A percentile compares a stretch with the other conserved stretches of the same genome.
Conservation (phyloP, 495 filamentous ascomycete genomes). For the Aspergillus diversus region DNA sequence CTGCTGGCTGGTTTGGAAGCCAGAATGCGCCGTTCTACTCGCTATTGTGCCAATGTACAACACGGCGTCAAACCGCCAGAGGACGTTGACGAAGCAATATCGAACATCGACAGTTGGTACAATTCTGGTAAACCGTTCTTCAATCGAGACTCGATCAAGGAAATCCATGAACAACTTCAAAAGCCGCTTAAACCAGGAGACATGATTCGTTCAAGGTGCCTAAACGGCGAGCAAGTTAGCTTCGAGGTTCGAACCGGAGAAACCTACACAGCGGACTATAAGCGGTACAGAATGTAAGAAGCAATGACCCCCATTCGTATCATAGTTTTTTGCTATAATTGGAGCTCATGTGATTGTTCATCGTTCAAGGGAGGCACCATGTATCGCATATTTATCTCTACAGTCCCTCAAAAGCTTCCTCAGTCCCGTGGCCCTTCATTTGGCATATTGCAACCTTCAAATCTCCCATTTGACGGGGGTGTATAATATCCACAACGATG, state of each 20-base stretch:
- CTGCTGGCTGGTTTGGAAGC: background rate
- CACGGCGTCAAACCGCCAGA: background rate
- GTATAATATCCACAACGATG: too few species aligned
- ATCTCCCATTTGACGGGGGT: background rate
- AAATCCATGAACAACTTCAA: constrained; percentile 15
- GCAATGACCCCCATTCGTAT: background rate
- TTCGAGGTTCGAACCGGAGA: constrained; percentile 9
- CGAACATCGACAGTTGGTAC: constrained; percentile 20
- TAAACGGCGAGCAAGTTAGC: constrained; percentile 3
- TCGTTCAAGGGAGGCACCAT: background rate
- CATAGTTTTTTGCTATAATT: background rate
- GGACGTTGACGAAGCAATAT: background rate
- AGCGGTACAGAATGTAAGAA: background rate
- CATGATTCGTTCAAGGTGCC: background rate
- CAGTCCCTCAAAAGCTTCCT: background rate
- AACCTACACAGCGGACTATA: background rate
- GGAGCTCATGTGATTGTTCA: background rate
- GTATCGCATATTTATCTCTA: background rate
- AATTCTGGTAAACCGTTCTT: constrained; percentile 7
- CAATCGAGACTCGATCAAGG: constrained; percentile 10
- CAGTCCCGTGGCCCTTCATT: background rate
- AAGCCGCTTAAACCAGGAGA: background rate
- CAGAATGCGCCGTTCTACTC: background rate
- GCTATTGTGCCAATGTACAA: background rate
- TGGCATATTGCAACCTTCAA: background rate